phyloP scores from a whole-genome alignment of 2,329 filamentous ascomycete species.

The Pseudomassariella vexata region DNA sequence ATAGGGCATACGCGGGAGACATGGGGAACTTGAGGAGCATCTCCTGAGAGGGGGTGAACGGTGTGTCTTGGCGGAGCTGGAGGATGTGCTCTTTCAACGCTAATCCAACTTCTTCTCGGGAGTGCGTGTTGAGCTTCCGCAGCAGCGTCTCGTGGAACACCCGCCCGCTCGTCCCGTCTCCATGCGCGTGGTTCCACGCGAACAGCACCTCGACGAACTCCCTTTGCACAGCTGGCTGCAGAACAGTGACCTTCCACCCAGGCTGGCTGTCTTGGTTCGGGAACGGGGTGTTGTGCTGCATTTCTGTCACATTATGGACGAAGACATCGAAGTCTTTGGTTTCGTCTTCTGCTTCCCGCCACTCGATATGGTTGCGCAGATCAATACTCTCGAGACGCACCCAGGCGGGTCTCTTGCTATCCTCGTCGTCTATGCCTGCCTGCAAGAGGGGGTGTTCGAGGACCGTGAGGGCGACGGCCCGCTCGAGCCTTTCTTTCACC shows the following conservation, averaged over 20 bases:
- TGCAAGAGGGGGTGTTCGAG: constrained; percentile 15
- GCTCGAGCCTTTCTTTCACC: constrained; percentile 6
- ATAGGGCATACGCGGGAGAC: constrained; percentile 11
- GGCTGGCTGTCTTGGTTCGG: constrained; percentile 15
- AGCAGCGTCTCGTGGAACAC: constrained; percentile 24
- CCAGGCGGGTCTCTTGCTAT: constrained; percentile 11
- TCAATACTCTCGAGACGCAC: constrained; percentile 12
- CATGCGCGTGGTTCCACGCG: constrained; percentile 19
- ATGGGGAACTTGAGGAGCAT: constrained; percentile 14
- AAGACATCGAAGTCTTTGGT: constrained; percentile 5
- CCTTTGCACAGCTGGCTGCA: constrained; percentile 9
- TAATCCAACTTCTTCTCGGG: not conserved
- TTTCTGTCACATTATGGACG: not conserved
- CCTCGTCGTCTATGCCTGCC: constrained; percentile 11
- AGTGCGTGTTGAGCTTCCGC: constrained; percentile 15
- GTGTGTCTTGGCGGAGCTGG: constrained; percentile 3
- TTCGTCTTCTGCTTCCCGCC: constrained; percentile 5
- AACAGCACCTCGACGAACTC: constrained; percentile 21
- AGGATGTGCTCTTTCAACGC: constrained; percentile 7
- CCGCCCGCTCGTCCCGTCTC: constrained; percentile 24
- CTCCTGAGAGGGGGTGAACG: constrained; percentile 19
- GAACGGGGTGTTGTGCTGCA: constrained; percentile 12
- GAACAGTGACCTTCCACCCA: constrained; percentile 17
- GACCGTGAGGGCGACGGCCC: constrained; percentile 10
- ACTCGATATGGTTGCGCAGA: constrained; percentile 12